These are phyloP conservation scores for Arthrobotrys conoides DNA, from an alignment of 2,329 filamentous ascomycete species.

Conservation along the genomic window DNA sequence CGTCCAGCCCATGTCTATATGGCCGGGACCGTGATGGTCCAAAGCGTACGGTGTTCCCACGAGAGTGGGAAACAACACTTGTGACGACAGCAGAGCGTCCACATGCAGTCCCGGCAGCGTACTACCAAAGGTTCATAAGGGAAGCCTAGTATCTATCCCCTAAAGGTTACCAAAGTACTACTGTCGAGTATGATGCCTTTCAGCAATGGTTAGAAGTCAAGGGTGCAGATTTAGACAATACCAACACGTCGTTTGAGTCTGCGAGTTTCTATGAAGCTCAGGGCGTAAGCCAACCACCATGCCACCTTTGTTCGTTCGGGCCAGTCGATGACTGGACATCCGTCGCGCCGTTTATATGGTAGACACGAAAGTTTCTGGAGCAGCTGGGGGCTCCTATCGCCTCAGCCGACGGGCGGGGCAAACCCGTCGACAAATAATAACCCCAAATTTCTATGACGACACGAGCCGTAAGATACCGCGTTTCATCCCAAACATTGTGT, in stretches of 20 bases:
- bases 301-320: too few species aligned
- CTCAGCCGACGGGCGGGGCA: constrained; percentile 10
- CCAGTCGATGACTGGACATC: too few species aligned
- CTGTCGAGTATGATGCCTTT: too few species aligned
- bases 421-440: constrained; percentile 13
- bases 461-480: background rate
- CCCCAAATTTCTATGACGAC: background rate
- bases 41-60: background rate
- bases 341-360: background rate
- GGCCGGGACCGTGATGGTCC: background rate
- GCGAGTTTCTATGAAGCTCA: too few species aligned
- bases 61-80: background rate
- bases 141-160: background rate
- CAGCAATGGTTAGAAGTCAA: too few species aligned
- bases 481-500: background rate
- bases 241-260: too few species aligned
- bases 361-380: background rate
- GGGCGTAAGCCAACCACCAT: too few species aligned
- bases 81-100: background rate
- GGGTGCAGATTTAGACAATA: too few species aligned
- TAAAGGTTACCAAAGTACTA: background rate
- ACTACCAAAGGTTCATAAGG: background rate
- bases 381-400: constrained; percentile 30
- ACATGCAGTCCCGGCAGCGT: background rate
- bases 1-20: background rate